Conservation (phyloP, 768 basidiomycete genomes). For the Mycena leptocephala region DNA sequence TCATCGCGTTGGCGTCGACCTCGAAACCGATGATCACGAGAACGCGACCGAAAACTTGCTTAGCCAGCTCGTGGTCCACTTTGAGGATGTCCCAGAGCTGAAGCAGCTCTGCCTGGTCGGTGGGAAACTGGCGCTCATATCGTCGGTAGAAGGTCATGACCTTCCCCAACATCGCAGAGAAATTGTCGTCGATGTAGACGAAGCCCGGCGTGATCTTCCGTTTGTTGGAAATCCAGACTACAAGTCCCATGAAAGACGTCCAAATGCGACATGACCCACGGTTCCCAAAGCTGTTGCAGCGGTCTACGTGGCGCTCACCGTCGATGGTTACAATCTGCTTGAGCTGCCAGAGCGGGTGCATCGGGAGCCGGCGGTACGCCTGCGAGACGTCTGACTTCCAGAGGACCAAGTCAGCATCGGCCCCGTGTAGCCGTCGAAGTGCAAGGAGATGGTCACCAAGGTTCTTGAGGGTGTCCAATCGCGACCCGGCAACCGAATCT, state of each 20-base stretch:
- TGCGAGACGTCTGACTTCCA: too few species aligned
- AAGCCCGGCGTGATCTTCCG: slow-evolving; percentile 36
- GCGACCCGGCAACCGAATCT: not conserved
- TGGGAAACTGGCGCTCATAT: slow-evolving; percentile 46
- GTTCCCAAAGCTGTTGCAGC: slow-evolving; percentile 32
- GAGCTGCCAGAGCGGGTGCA: slow-evolving; percentile 50
- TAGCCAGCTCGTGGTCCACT: slow-evolving; percentile 55
- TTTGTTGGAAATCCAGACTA: slow-evolving; percentile 51
- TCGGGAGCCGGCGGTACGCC: slow-evolving; percentile 42
- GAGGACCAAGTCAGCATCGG: slow-evolving; percentile 1
- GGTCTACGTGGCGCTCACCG: slow-evolving; percentile 19
- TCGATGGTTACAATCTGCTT: slow-evolving; percentile 44
- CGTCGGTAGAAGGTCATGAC: slow-evolving; percentile 46
- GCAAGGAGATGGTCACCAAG: not conserved
- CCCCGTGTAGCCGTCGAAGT: not conserved
- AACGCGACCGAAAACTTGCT: slow-evolving; percentile 52
- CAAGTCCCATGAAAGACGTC: slow-evolving; percentile 39
- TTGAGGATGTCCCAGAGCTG: slow-evolving; percentile 57
- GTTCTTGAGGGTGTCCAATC: not conserved
- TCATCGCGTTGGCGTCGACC: slow-evolving; percentile 52
- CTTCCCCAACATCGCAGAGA: slow-evolving; percentile 36
- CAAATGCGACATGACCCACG: slow-evolving; percentile 27
- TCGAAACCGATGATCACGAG: slow-evolving; percentile 58
- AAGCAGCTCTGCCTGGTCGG: slow-evolving; percentile 52
- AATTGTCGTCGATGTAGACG: slow-evolving; percentile 53